Conservation (phyloP, 257 asterid genomes). For the Nicotiana benthamiana region DNA sequence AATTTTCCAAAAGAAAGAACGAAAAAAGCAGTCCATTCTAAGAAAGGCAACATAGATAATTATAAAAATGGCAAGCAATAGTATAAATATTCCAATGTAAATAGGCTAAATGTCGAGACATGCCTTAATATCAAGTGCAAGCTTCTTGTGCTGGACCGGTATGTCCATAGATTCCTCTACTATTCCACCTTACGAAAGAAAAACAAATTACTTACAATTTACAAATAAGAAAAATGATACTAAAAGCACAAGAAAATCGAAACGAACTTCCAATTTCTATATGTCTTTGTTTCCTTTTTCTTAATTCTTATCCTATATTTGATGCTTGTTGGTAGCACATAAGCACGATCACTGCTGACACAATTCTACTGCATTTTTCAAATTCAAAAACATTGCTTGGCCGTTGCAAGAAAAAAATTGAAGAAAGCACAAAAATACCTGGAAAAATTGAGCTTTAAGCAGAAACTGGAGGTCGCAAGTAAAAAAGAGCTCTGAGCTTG, state of each 20-base stretch:
- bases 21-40: background rate
- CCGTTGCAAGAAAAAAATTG: no score
- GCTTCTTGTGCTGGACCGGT: constrained; percentile 11
- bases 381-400: no score
- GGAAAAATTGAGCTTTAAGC: background rate
- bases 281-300: background rate
- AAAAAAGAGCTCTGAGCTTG: background rate
- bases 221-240: background rate
- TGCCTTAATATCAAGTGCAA: constrained; percentile 9
- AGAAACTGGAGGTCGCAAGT: background rate
- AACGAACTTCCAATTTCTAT: background rate
- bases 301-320: background rate
- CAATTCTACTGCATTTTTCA: background rate
- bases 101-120: background rate
- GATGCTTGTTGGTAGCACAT: no score
- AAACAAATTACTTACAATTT: background rate
- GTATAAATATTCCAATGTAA: background rate
- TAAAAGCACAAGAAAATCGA: background rate
- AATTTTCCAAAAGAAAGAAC: background rate
- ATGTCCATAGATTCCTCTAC: background rate
- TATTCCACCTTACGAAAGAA: background rate
- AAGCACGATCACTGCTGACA: no score
- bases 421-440: background rate
- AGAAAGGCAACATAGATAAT: background rate
- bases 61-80: background rate